Conservation (phyloP, 371 early-diverging fungal genomes). For the Mucor racemosus region DNA sequence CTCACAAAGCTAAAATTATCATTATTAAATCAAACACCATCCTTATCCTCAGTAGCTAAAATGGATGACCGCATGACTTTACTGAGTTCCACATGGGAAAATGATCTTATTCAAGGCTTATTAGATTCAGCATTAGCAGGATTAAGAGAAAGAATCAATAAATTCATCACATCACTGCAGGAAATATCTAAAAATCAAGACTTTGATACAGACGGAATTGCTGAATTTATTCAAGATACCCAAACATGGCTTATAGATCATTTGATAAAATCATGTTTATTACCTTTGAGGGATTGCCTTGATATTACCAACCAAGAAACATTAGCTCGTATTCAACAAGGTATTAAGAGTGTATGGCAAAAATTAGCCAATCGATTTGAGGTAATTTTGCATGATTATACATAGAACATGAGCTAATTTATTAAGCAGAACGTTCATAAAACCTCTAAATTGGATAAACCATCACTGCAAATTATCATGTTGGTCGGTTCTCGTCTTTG, state of each 20-base stretch:
- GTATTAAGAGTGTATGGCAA: conserved; percentile 44
- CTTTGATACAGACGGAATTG: conserved; percentile 20
- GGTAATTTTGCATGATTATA: conserved; percentile 21
- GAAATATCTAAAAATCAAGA: not conserved
- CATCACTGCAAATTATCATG: conserved; percentile 17
- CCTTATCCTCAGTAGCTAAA: conserved; percentile 22
- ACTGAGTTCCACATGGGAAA: conserved; percentile 36
- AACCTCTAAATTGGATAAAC: conserved; percentile 7
- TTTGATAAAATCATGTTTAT: conserved; percentile 36
- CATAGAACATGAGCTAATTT: not conserved
- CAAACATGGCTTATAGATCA: conserved; percentile 49
- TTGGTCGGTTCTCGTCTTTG: conserved; percentile 55
- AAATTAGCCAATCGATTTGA: conserved; percentile 39
- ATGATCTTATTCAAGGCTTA: conserved; percentile 22
- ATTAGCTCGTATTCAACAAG: conserved; percentile 21
- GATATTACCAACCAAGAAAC: conserved; percentile 30
- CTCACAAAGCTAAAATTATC: conserved; percentile 21
- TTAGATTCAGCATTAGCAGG: conserved; percentile 28
- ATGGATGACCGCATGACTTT: conserved; percentile 25
- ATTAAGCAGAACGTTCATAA: conserved; percentile 10
- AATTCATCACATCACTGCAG: conserved; percentile 12
- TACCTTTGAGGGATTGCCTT: conserved; percentile 43
- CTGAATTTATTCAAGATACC: conserved; percentile 43
- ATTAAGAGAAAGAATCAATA: conserved; percentile 22
- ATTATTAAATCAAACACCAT: conserved; percentile 12